These are phyloP conservation scores for Monascus purpureus DNA, from an alignment of 495 filamentous ascomycete genomes.

Conservation along the genomic window DNA sequence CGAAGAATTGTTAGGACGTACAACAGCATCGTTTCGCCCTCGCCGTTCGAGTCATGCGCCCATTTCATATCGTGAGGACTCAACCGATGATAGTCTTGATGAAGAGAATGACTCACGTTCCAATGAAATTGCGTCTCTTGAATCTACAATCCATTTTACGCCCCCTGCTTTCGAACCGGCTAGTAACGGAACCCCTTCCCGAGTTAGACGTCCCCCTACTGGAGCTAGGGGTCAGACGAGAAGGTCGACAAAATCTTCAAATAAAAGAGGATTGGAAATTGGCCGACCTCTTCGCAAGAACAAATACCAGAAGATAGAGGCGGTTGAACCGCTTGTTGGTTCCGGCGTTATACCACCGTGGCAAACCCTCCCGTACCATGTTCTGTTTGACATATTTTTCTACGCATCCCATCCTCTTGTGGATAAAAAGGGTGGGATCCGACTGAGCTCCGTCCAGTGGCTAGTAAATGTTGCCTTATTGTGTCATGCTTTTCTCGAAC, in stretches of 20 bases:
- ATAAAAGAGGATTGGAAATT: constrained; percentile 9
- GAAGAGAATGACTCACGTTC: constrained; percentile 6
- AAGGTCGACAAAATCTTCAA: constrained; percentile 7
- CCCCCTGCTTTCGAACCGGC: constrained; percentile 5
- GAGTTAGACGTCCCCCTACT: constrained; percentile 6
- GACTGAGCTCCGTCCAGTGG: constrained; percentile 38
- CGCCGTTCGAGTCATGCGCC: constrained; percentile 17
- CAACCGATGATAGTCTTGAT: constrained; percentile 20
- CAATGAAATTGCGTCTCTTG: constrained; percentile 1
- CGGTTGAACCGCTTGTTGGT: constrained; percentile 6
- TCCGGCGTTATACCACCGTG: constrained; percentile 47
- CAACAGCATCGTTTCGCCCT: constrained; percentile 21
- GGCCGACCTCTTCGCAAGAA: constrained; percentile 17
- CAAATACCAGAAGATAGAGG: constrained; percentile 17
- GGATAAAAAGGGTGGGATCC: constrained; percentile 23
- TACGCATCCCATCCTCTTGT: constrained; percentile 49
- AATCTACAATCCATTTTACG: constrained; percentile 2
- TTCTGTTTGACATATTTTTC: constrained; percentile 55
- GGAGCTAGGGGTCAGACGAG: constrained; percentile 9
- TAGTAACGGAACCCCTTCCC: constrained; percentile 7
- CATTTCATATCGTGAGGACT: constrained; percentile 31
- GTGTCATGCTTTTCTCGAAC: constrained; percentile 55
- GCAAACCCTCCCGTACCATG: constrained; percentile 55
- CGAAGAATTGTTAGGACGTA: constrained; percentile 2
- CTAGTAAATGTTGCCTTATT: constrained; percentile 44